Percentiles rank a stretch among this genome's conserved stretches.
Conservation (phyloP, 305 asterid genomes). For the Fraxinus velutina region DNA sequence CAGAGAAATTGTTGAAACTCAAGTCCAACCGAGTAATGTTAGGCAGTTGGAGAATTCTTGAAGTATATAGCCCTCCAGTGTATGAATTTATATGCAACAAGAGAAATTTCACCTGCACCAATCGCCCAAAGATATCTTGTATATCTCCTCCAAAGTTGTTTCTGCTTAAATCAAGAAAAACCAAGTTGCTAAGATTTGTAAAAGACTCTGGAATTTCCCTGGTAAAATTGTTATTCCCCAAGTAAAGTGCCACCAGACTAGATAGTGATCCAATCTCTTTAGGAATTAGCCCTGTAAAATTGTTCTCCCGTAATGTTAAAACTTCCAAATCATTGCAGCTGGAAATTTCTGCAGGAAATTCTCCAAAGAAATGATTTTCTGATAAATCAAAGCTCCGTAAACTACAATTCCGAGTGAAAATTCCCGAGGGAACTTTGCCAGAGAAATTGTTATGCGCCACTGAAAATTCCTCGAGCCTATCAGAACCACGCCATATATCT, state of each 20-base stretch:
- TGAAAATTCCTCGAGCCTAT: slow-evolving; percentile 54
- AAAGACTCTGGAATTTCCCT: slow-evolving; percentile 67
- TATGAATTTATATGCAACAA: slow-evolving; percentile 59
- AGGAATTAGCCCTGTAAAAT: slow-evolving; percentile 64
- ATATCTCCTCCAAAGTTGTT: slow-evolving; percentile 68
- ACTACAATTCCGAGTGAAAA: slow-evolving; percentile 55
- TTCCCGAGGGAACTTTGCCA: slow-evolving; percentile 34
- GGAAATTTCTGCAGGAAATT: slow-evolving; percentile 57
- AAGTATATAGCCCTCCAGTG: slow-evolving; percentile 55
- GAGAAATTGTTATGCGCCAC: slow-evolving; percentile 51
- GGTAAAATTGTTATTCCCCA: slow-evolving; percentile 68
- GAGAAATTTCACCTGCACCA: slow-evolving; percentile 64
- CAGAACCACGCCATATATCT: slow-evolving; percentile 56
- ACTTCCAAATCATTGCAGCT: slow-evolving; percentile 44
- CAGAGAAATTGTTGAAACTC: slow-evolving; percentile 69
- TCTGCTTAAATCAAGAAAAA: slow-evolving; percentile 67
- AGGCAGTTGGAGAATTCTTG: slow-evolving; percentile 56
- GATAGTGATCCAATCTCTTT: slow-evolving; percentile 56
- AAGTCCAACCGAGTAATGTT: slow-evolving; percentile 64
- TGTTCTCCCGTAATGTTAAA: slow-evolving; percentile 59
- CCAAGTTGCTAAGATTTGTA: slow-evolving; percentile 41
- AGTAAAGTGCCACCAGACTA: slow-evolving; percentile 46
- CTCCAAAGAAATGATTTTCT: slow-evolving; percentile 54
- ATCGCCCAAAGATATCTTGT: slow-evolving; percentile 55
- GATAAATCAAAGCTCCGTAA: slow-evolving; percentile 61